phyloP scores from a whole-genome alignment of 192 early-diverging fungal genomes.

The Mortierella claussenii region DNA sequence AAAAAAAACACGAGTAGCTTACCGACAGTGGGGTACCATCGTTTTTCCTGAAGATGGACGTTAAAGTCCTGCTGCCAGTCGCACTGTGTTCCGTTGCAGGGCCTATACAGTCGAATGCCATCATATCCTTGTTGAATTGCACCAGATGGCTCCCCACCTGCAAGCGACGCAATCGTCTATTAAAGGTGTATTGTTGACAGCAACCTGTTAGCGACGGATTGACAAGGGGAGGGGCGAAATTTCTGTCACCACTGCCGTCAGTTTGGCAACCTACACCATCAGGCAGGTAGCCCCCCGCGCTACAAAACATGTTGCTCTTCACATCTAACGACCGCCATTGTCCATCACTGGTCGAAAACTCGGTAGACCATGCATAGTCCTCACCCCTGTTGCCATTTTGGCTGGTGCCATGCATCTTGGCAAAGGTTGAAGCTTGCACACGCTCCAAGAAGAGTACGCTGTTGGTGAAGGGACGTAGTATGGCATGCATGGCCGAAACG shows the following conservation, averaged over 20 bases:
- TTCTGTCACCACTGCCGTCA: no score
- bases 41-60: slow-evolving; percentile 52
- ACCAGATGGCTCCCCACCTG: slow-evolving; percentile 38
- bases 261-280: slow-evolving; percentile 31
- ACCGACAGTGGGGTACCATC: slow-evolving; percentile 64
- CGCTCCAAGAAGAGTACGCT: slow-evolving; percentile 46
- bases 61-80: slow-evolving; percentile 57
- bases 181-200: no score
- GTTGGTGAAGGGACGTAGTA: slow-evolving; percentile 38
- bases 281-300: slow-evolving; percentile 49
- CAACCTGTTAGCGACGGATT: no score
- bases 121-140: slow-evolving; percentile 37
- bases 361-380: slow-evolving; percentile 47
- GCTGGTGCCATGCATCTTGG: slow-evolving; percentile 22
- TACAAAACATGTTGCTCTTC: slow-evolving; percentile 50
- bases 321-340: slow-evolving; percentile 34
- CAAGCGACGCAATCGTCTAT: slow-evolving; percentile 34
- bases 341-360: slow-evolving; percentile 35
- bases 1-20: slow-evolving; percentile 1
- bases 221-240: no score
- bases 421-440: slow-evolving; percentile 34
- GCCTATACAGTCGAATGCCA: slow-evolving; percentile 56
- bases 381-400: slow-evolving; percentile 25
- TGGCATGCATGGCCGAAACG: slow-evolving; percentile 50
- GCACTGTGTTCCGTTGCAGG: slow-evolving; percentile 55